These are phyloP conservation scores for Turnera subulata DNA, from an alignment of 345 rosid species.

Conservation along the genomic window DNA sequence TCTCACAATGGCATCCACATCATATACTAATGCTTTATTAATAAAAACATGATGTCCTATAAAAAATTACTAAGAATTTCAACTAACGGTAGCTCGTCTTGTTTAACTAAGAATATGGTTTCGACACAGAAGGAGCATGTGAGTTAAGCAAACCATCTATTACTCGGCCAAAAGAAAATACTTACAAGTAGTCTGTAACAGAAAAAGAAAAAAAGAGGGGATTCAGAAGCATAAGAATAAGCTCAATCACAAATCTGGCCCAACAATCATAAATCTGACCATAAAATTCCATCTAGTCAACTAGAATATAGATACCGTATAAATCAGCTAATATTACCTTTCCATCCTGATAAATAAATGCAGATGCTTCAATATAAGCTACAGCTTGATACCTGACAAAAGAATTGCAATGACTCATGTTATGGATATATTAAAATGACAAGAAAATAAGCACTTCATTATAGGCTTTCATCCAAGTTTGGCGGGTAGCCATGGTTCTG, in stretches of 20 bases:
- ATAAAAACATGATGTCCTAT: too few relatives aligned
- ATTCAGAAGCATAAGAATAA: background rate
- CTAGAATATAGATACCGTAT: background rate
- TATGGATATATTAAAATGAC: background rate
- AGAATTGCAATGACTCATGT: background rate
- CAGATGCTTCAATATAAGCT: conserved; percentile 94
- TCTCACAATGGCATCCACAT: too few relatives aligned
- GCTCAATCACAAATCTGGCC: too few relatives aligned
- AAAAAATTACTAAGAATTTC: too few relatives aligned
- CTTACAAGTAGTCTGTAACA: background rate
- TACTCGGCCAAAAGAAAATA: background rate
- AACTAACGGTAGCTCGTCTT: too few relatives aligned
- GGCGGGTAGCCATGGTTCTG: too few relatives aligned
- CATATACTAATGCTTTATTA: too few relatives aligned
- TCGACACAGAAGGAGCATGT: too few relatives aligned
- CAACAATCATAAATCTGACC: background rate
- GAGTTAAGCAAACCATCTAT: too few relatives aligned
- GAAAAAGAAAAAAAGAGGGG: background rate
- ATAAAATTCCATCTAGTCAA: background rate
- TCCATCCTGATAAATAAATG: conserved; percentile 93
- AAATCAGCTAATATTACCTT: conserved; percentile 43
- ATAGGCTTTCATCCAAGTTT: too few relatives aligned
- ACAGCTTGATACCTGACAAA: conserved; percentile 86
- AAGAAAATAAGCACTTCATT: too few relatives aligned
- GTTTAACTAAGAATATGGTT: too few relatives aligned